A percentile compares a stretch with the other conserved stretches of the same genome.
These are phyloP conservation scores for Eucalyptus albens DNA, from an alignment of 345 rosid species.

Conservation along the genomic window DNA sequence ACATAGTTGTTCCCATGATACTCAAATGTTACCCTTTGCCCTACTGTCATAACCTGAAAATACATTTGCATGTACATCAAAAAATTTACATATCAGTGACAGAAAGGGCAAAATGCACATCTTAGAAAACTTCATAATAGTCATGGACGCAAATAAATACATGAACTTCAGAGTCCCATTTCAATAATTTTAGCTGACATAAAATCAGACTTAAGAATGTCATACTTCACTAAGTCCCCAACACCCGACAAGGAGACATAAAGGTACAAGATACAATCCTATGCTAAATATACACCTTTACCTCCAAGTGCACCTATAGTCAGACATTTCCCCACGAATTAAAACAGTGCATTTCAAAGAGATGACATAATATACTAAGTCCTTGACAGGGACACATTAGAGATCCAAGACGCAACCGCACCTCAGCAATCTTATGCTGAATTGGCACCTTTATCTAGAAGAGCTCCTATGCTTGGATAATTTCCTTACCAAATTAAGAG, in stretches of 20 bases:
- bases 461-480: neutral
- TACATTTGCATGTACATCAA: neutral
- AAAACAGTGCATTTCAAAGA: neutral
- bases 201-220: neutral
- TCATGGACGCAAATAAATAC: neutral
- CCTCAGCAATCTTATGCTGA: neutral
- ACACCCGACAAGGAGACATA: neutral
- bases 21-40: slow-evolving; percentile 82
- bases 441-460: neutral
- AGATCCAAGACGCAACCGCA: neutral
- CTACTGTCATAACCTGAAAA: slow-evolving; percentile 80
- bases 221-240: neutral
- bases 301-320: neutral
- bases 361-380: neutral
- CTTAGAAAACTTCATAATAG: neutral
- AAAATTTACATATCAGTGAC: neutral
- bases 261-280: neutral
- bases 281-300: neutral
- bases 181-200: neutral
- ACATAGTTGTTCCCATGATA: slow-evolving; percentile 87
- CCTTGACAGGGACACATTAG: neutral
- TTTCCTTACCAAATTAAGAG: neutral
- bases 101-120: neutral
- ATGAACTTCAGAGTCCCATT: neutral
- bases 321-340: neutral